A percentile compares a stretch with the other conserved stretches of the same genome.
Conservation (phyloP, 2,329 filamentous ascomycete genomes). For the Cadophora gregata region DNA sequence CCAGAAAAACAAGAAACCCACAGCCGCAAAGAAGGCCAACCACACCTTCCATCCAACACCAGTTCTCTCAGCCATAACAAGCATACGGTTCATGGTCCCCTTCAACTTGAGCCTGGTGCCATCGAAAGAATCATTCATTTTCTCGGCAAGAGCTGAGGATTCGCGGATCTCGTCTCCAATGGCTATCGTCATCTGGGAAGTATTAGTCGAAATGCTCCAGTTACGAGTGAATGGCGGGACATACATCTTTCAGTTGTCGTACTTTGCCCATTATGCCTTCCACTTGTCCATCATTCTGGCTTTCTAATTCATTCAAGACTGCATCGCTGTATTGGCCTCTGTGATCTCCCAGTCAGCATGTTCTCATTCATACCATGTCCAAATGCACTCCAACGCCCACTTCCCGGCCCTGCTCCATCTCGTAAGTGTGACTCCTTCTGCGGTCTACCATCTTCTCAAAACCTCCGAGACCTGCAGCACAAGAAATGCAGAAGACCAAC, state of each 20-base stretch:
- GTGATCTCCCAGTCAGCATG: slow-evolving; percentile 22
- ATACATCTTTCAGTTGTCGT: slow-evolving; percentile 83
- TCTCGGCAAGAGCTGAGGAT: slow-evolving; percentile 84
- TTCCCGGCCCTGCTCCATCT: not conserved
- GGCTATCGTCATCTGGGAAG: slow-evolving; percentile 77
- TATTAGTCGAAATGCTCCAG: not conserved
- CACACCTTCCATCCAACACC: slow-evolving; percentile 97
- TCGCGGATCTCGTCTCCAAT: slow-evolving; percentile 97
- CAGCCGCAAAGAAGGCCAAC: slow-evolving; percentile 85
- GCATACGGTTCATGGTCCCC: slow-evolving; percentile 97
- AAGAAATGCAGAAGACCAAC: slow-evolving; percentile 49
- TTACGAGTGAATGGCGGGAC: slow-evolving; percentile 47
- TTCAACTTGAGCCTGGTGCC: slow-evolving; percentile 78
- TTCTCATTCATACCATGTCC: not conserved
- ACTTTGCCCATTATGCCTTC: slow-evolving; percentile 93
- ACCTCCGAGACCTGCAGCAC: not conserved
- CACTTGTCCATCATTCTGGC: slow-evolving; percentile 90
- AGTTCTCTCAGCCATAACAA: slow-evolving; percentile 91
- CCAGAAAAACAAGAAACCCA: slow-evolving; percentile 84
- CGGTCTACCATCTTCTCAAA: not conserved
- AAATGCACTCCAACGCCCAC: not conserved
- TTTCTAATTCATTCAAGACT: slow-evolving; percentile 91
- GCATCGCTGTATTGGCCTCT: slow-evolving; percentile 93
- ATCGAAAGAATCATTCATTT: slow-evolving; percentile 96
- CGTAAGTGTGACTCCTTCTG: not conserved